Evolutionary conservation across 2,329 filamentous ascomycete species (phyloP), one percentile per base, ranked within the genome.

Genomic region (Clarireedia monteithiana): DNA sequence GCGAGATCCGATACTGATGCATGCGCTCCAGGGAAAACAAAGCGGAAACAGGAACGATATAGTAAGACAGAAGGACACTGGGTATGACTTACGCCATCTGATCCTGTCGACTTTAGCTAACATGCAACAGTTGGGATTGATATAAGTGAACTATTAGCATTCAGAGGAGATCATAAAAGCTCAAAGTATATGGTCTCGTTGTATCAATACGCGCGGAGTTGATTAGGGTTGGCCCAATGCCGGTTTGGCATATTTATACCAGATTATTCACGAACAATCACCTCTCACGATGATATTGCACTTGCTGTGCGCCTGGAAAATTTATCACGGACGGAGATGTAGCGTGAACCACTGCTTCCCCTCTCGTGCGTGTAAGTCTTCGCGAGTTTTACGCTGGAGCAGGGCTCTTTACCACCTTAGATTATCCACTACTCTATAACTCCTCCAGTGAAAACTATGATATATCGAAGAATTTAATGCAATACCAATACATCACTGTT

Each of bases 61-160:
- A 59, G 74, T 85, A 53, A 79, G 89, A 69, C 85, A 91, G 72
- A 92, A 89, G 73, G 86, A 92, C 62, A 83, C 82, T 62, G 88
- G 88, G 86, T 90, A 75, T 74, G 83, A 23, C 20, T 12, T 12
- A 42, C n/a, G 36, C 12, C 26, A 12, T 14, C 10, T 6, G 12
- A 34, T 30, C 9, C 17, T 27, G 47, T 27, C 6, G 27, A 30
- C 3, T 40, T 5, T 20, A 26, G 9, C 51, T 53, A 44, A 53
- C 51, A 34, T 27, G n/a, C 27, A 6, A 40, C 38, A 53, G 51
- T 15, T 48, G 24, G 51, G 51, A 53, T 44, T 53, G 51, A 53
- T 40, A 15, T 7, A 2, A 14, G 15, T 40, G 38, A 40, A n/a
- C 15, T 17, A 40, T 30, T 30, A 30, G 27, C 27, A 9, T 12